phyloP scores from a whole-genome alignment of 805 yeast species.

The Candida quercuum region DNA sequence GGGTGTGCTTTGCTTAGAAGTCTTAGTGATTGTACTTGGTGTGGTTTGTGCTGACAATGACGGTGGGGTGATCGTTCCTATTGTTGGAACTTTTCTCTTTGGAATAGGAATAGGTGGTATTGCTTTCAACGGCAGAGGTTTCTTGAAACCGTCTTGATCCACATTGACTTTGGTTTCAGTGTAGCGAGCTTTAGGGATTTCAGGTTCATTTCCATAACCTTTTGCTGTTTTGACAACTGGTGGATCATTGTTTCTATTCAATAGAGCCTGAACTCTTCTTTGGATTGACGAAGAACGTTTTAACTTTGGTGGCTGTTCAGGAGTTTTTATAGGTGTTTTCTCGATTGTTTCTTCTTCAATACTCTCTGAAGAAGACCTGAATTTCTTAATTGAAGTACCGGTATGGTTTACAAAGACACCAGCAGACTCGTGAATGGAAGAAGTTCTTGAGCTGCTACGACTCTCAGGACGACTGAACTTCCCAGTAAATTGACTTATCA shows the following conservation, averaged over 20 bases:
- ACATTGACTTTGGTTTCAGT: conserved; percentile 12
- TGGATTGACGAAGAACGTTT: conserved; percentile 22
- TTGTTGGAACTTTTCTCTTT: conserved; percentile 8
- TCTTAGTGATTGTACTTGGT: conserved; percentile 21
- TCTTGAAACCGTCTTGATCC: conserved; percentile 24
- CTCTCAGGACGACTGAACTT: conserved; percentile 22
- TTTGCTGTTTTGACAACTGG: conserved; percentile 57
- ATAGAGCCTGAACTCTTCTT: conserved; percentile 23
- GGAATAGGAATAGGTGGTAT: conserved; percentile 14
- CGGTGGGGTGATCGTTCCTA: conserved; percentile 19
- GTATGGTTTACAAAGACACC: conserved; percentile 12
- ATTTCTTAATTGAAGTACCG: conserved; percentile 10
- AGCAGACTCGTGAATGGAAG: conserved; percentile 23
- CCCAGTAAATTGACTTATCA: conserved; percentile 24
- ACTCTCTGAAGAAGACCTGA: conserved; percentile 19
- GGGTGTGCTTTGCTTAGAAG: conserved; percentile 7
- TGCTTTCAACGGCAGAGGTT: conserved; percentile 16
- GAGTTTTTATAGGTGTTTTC: neutral
- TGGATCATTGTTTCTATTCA: conserved; percentile 33
- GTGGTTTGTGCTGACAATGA: conserved; percentile 22
- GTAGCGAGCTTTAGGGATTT: conserved; percentile 21
- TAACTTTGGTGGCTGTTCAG: conserved; percentile 5
- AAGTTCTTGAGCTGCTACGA: conserved; percentile 22
- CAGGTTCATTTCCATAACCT: conserved; percentile 79
- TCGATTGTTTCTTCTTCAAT: conserved; percentile 18